These are phyloP conservation scores for Pleurotus djamor DNA, from an alignment of 768 basidiomycete genomes.

Conservation along the genomic window DNA sequence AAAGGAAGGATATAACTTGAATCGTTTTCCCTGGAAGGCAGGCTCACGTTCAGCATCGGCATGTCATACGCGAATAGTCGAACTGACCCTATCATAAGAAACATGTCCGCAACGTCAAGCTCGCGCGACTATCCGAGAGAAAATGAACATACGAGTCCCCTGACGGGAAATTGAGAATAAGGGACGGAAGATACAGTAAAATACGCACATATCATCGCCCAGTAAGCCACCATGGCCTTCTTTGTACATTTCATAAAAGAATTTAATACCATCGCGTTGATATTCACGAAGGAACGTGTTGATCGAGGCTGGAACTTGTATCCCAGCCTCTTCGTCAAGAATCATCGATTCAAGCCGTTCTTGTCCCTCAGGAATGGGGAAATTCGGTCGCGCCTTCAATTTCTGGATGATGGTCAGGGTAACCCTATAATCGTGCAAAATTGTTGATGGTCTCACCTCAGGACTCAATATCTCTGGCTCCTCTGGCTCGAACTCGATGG, in stretches of 20 bases:
- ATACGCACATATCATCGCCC: constrained; percentile 95
- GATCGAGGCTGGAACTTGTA: constrained; percentile 64
- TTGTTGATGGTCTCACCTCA: constrained; percentile 16
- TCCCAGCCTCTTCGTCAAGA: constrained; percentile 40
- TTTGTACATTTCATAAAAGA: constrained; percentile 74
- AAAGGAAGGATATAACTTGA: constrained; percentile 86
- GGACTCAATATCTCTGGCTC: constrained; percentile 23
- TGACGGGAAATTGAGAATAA: not conserved
- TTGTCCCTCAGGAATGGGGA: constrained; percentile 46
- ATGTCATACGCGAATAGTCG: not conserved
- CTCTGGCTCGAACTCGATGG: constrained; percentile 17
- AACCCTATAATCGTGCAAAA: not conserved
- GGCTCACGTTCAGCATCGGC: not conserved
- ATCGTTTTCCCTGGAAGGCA: constrained; percentile 79
- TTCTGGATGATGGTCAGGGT: constrained; percentile 21
- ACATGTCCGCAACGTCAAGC: too few relatives aligned
- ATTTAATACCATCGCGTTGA: constrained; percentile 83
- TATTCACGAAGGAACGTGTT: constrained; percentile 90
- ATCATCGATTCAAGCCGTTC: constrained; percentile 40
- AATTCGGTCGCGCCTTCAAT: constrained; percentile 50
- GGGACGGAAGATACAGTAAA: constrained; percentile 20
- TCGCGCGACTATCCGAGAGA: not conserved
- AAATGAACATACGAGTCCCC: constrained; percentile 14
- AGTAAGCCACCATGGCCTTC: constrained; percentile 75
- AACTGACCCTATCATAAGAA: too few relatives aligned